Conservation (phyloP, 805 yeast species). For the Torulaspora indica region DNA sequence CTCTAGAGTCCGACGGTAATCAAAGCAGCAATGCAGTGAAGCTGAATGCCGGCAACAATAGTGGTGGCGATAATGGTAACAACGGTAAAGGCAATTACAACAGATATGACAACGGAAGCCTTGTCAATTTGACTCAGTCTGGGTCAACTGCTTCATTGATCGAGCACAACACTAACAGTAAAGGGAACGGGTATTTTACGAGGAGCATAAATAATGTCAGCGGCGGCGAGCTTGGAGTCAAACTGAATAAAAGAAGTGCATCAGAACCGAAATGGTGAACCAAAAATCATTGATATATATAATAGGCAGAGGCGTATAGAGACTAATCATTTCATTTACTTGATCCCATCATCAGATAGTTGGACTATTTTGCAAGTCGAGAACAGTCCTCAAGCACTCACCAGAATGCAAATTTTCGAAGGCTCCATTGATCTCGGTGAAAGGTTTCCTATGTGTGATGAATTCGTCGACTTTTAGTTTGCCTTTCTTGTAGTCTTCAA, state of each 20-base stretch:
- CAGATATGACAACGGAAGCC: conserved; percentile 12
- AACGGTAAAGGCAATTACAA: conserved; percentile 14
- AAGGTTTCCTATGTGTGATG: conserved; percentile 82
- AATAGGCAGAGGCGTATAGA: background rate
- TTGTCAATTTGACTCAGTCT: conserved; percentile 13
- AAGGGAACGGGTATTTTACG: conserved; percentile 10
- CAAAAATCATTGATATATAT: background rate
- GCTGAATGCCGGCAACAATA: conserved; percentile 6
- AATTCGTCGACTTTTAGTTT: conserved; percentile 87
- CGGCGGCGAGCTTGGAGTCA: conserved; percentile 19
- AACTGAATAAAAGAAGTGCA: conserved; percentile 21
- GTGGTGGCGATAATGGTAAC: conserved; percentile 9
- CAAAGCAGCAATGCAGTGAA: conserved; percentile 4
- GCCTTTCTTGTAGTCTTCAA: conserved; percentile 78
- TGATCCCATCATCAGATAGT: conserved; percentile 9
- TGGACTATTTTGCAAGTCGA: conserved; percentile 38
- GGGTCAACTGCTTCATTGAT: conserved; percentile 11
- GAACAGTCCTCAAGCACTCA: conserved; percentile 88
- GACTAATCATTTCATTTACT: background rate
- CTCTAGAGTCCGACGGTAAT: conserved; percentile 13
- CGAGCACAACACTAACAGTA: conserved; percentile 10
- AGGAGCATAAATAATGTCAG: conserved; percentile 3
- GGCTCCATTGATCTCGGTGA: conserved; percentile 77
- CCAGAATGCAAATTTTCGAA: conserved; percentile 95
- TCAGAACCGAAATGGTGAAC: conserved; percentile 24